phyloP scores from a whole-genome alignment of 768 basidiomycete species.

The Auriscalpium microsporum region DNA sequence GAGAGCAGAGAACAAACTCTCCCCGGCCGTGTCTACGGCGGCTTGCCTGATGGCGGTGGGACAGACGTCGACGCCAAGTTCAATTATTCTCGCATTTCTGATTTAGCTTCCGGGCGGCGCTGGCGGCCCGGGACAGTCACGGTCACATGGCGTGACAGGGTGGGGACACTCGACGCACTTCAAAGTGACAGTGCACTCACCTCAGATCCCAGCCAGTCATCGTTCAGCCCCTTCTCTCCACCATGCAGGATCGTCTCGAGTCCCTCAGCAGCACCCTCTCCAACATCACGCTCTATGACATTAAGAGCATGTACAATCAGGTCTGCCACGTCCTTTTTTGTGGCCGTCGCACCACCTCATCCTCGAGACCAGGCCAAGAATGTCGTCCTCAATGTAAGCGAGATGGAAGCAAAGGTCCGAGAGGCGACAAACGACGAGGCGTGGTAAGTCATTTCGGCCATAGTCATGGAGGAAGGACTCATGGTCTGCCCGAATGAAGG shows the following conservation, averaged over 20 bases:
- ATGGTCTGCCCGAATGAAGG: constrained; percentile 39
- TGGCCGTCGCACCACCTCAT: not conserved
- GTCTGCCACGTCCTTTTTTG: constrained; percentile 27
- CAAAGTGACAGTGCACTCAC: too few relatives aligned
- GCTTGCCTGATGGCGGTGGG: too few relatives aligned
- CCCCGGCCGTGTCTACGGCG: too few relatives aligned
- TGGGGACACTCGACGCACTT: too few relatives aligned
- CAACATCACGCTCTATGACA: constrained; percentile 83
- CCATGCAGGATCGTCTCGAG: constrained; percentile 57
- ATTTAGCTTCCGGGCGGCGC: too few relatives aligned
- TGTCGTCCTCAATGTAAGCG: constrained; percentile 90
- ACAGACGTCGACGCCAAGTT: too few relatives aligned
- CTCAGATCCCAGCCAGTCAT: too few relatives aligned
- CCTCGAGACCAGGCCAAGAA: constrained; percentile 71
- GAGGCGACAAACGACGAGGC: constrained; percentile 98
- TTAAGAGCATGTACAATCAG: constrained; percentile 94
- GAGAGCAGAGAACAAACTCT: too few relatives aligned
- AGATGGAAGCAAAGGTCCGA: constrained; percentile 94
- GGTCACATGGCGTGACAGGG: too few relatives aligned
- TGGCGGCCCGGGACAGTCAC: too few relatives aligned
- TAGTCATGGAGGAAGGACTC: not conserved
- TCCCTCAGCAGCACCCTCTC: constrained; percentile 68
- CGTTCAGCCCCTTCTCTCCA: not conserved
- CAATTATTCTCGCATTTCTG: too few relatives aligned
- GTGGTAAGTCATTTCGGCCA: constrained; percentile 53